Conservation (phyloP, 2,329 filamentous ascomycete species). For the Beauveria brongniartii region DNA sequence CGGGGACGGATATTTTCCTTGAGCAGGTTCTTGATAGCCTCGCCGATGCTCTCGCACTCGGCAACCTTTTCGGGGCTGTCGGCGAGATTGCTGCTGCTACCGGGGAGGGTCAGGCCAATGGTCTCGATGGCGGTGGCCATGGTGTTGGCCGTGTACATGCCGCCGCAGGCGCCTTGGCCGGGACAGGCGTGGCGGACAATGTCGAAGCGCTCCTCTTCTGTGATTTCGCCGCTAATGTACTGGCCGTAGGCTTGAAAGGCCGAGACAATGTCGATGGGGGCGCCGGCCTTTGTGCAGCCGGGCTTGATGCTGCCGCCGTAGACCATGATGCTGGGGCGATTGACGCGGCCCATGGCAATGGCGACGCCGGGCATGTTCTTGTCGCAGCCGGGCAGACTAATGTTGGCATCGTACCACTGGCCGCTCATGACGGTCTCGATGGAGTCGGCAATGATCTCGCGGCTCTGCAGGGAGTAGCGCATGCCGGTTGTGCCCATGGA, state of each 20-base stretch:
- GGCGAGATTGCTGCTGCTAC: conserved; percentile 72
- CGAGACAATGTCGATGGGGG: conserved; percentile 85
- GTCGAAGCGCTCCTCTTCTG: conserved; percentile 84
- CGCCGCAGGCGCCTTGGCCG: conserved; percentile 60
- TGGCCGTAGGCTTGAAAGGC: conserved; percentile 98
- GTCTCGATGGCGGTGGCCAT: conserved; percentile 79
- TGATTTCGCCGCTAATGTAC: conserved; percentile 85
- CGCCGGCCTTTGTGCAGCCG: conserved; percentile 70
- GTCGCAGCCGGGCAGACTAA: conserved; percentile 95
- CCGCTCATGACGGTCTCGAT: conserved; percentile 99
- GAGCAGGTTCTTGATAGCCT: conserved; percentile 66
- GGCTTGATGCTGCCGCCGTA: conserved; percentile 93
- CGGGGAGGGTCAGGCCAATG: conserved; percentile 74
- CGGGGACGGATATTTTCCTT: conserved; percentile 68
- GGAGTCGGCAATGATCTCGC: conserved; percentile 94
- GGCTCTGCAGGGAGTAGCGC: conserved; percentile 88
- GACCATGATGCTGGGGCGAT: conserved; percentile 92
- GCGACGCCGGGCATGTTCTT: conserved; percentile 98
- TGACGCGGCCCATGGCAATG: conserved; percentile 91
- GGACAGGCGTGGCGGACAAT: conserved; percentile 84
- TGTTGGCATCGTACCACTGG: conserved; percentile 97
- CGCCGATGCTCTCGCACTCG: conserved; percentile 65
- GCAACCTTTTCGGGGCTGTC: conserved; percentile 62
- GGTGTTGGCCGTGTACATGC: conserved; percentile 82
- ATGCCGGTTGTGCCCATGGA: conserved; percentile 98